phyloP scores from a whole-genome alignment of 257 asterid species.

The Penstemon newberryi region DNA sequence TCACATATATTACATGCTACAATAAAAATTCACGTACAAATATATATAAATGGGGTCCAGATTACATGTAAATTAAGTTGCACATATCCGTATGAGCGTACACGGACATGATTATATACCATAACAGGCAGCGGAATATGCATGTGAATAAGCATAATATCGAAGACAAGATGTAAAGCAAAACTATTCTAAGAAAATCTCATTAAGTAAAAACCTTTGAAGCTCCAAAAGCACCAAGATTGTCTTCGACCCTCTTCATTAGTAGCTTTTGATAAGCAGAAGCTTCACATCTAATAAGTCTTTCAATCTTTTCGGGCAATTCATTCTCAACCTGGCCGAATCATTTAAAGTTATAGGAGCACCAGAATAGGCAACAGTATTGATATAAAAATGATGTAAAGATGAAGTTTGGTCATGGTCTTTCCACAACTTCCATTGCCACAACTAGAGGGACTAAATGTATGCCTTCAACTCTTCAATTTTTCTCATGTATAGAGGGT shows the following conservation, averaged over 20 bases:
- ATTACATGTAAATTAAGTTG: background rate
- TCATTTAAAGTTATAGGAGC: constrained; percentile 28
- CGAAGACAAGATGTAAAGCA: constrained; percentile 11
- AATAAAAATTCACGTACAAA: too few relatives aligned
- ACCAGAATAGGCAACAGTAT: constrained; percentile 24
- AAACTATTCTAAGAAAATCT: constrained; percentile 14
- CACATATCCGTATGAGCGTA: background rate
- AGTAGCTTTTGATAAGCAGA: constrained; percentile 89
- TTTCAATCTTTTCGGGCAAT: constrained; percentile 94
- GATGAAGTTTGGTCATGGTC: constrained; percentile 8
- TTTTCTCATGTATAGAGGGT: background rate
- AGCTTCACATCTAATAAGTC: constrained; percentile 96
- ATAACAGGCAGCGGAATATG: constrained; percentile 4
- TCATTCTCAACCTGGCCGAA: constrained; percentile 80
- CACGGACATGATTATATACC: background rate
- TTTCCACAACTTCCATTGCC: constrained; percentile 17
- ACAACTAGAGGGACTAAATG: constrained; percentile 14
- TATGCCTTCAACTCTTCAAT: background rate
- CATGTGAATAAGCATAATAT: background rate
- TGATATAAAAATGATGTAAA: constrained; percentile 21
- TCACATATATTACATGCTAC: too few relatives aligned
- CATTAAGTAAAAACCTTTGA: constrained; percentile 62
- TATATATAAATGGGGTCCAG: too few relatives aligned
- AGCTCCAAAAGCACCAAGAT: constrained; percentile 95
- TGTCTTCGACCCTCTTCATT: constrained; percentile 97